Conservation (phyloP, 1,284 basidiomycete species). For the Jaminaea rosea region DNA sequence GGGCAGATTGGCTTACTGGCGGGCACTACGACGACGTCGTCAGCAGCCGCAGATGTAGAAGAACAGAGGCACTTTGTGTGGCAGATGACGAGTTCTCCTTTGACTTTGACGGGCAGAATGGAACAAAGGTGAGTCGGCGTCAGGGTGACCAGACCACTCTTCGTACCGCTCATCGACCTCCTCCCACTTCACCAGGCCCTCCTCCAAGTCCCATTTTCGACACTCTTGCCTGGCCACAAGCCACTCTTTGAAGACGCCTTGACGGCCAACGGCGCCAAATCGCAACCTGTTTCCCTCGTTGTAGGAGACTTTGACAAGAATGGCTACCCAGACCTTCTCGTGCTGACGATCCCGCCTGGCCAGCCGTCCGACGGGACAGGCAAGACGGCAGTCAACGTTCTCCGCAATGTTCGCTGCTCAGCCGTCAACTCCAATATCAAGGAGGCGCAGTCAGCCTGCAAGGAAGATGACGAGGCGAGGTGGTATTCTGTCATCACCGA, state of each 20-base stretch:
- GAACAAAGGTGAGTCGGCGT: slow-evolving; percentile 56
- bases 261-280: slow-evolving; percentile 45
- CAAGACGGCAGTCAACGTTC: slow-evolving; percentile 53
- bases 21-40: not conserved
- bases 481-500: slow-evolving; percentile 50
- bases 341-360: slow-evolving; percentile 56
- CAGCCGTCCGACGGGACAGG: slow-evolving; percentile 46
- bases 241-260: slow-evolving; percentile 58
- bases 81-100: slow-evolving; percentile 74
- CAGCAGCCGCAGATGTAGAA: slow-evolving; percentile 46
- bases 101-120: slow-evolving; percentile 55
- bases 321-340: slow-evolving; percentile 76
- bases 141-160: too few species aligned
- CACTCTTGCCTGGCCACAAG: slow-evolving; percentile 53
- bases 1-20: not conserved
- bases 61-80: slow-evolving; percentile 69
- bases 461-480: not conserved
- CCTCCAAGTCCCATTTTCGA: slow-evolving; percentile 59
- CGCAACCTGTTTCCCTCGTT: slow-evolving; percentile 67
- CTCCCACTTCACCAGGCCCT: slow-evolving; percentile 55
- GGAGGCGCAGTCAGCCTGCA: not conserved
- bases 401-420: slow-evolving; percentile 65
- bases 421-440: slow-evolving; percentile 39
- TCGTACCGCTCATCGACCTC: too few species aligned
- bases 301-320: slow-evolving; percentile 87